Evolutionary conservation across 176 grass and related monocot species (phyloP), one percentile per base, ranked within the genome.

Genomic region (Phragmites australis): DNA sequence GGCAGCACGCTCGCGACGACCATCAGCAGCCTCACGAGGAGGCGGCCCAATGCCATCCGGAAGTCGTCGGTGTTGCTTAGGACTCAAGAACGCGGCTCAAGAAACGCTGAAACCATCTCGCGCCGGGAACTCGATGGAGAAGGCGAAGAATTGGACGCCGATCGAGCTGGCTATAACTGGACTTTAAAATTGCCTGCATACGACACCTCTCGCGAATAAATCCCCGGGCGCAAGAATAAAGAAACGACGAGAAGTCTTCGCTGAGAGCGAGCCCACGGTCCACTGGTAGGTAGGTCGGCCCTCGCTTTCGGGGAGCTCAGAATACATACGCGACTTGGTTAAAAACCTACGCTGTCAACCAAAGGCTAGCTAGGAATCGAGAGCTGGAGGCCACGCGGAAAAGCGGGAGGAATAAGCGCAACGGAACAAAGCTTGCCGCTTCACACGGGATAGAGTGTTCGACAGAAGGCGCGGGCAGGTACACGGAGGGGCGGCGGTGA

Each of bases 221-320:
- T 26, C 77, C 15, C 21, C 9, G 21, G 52, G 42, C 16, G 65
- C 55, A 48, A 62, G 79, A 9, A 74, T 69, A 84, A 78, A 88
- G 52, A 88, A 83, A n/a, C 0, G 25, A 56, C 11, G 74, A 39
- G 0, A 25, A 51, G 70, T 81, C 77, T 41, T 47, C 6, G 70
- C 12, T 58, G 57, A 54, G 37, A 72, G 37, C 8, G 12, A 37
- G 52, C 40, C 10, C 9, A 19, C 22, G 74, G 39, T 6, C 3
- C 1, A 16, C 21, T 27, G 65, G 75, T 85, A 53, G 76, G 81
- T 89, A 11, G 87, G 76, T 70, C 37, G 69, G 19, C 51, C 55
- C 73, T 84, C 81, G 62, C 81, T 84, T 23, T 89, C 87, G 54
- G 39, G 52, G 78, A 89, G 65, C 76, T 54, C 32, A 47, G 68